Evolutionary conservation across 371 early-diverging fungal species (phyloP), one percentile per base, ranked within the genome.

Genomic region (Mortierella sp.): DNA sequence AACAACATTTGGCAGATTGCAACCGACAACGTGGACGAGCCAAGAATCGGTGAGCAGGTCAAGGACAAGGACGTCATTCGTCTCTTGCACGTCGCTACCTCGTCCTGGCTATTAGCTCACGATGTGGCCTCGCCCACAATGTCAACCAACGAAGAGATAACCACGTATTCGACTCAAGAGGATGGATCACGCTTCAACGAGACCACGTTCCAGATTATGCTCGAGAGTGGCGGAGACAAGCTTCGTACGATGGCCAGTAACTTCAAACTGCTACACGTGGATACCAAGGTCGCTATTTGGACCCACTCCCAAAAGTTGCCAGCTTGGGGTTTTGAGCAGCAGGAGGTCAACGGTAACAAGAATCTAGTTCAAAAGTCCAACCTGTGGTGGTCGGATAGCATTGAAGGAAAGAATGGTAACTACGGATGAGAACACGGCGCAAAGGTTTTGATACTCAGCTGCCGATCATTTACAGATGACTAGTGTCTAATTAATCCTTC

Each of bases 101-200:
- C 81, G 21, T 84, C 89, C 0, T 87, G 86, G 64, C 83, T 99
- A 19, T 71, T 95, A 55, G 96, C 99, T 2, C 99, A 98, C 78
- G 99, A 99, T 75, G 99, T 99, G 19, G 99, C 99, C 5, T 95
- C 95, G 17, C 97, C 98, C n/a, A 76, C 94, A 57, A 94, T 94
- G 78, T 79, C 93, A 11, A 98, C 99, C n/a, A 94, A 99, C 67
- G 94, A 95, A 85, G 99, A 99, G 81, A 82, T 98, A 47, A 97
- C 98, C 0, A 94, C 96, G 1, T 83, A 92, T 3, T 70, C 84
- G 30, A 59, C 48, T 1, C 67, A 79, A 7, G 64, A 78, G 23
- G 81, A 81, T 27, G 80, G 82, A 9, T 72, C 70, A 0, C 80
- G 86, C 21, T 81, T 81, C 54, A 86, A 89, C 49, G 92, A 89